Evolutionary conservation across 1,284 basidiomycete species (phyloP), one percentile per base, ranked within the genome.

Genomic region (Apiotrichum veenhuisii): DNA sequence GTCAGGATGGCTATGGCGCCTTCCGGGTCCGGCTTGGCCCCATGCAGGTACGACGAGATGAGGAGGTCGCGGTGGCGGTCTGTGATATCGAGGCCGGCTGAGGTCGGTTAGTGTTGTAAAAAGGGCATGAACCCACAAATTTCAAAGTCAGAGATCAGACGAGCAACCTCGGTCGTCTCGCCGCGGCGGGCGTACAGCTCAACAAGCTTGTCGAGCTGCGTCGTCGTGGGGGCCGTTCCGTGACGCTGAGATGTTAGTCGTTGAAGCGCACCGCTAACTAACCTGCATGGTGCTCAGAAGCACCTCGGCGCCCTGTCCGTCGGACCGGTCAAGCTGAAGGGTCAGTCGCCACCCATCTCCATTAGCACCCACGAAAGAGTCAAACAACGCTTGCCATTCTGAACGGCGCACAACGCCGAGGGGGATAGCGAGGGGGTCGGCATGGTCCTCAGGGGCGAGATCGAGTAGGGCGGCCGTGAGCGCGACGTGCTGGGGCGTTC

Each of bases 1-100:
- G 66, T 63, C 15, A 80, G 65, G 33, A 75, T 65, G 1, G 62
- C 49, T 18, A 79, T 66, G 5, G 78, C 77, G 33, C 62, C 58
- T 8, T 69, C 58, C 7, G 67, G 59, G 7, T 67, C 62, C 3
- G 71, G 66, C 2, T 54, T 53, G 11, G 59, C 22, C 1, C 55
- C 34, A 17, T 47, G 40, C 12, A 76, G 55, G 41, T 68, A 60
- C 3, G 72, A 62, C 11, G 50, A 42, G 25, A 73, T 63, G 53
- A 72, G 45, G 15, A 64, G 55, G 52, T 72, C 69, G 43, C 71
- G 65, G 50, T 70, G 64, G 3, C 34, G 41, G 38, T 64, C 59
- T 3, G 50, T 40, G 8, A 66, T 45, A 7, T 52, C 27, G 7
- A 64, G 42, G 15, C 65, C 68, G 26, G 54, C 67, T 67, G 34